Evolutionary conservation across 441 rosid genomes (phyloP), one percentile per base, ranked within the genome.

Genomic region (Eutrema salsugineum): DNA sequence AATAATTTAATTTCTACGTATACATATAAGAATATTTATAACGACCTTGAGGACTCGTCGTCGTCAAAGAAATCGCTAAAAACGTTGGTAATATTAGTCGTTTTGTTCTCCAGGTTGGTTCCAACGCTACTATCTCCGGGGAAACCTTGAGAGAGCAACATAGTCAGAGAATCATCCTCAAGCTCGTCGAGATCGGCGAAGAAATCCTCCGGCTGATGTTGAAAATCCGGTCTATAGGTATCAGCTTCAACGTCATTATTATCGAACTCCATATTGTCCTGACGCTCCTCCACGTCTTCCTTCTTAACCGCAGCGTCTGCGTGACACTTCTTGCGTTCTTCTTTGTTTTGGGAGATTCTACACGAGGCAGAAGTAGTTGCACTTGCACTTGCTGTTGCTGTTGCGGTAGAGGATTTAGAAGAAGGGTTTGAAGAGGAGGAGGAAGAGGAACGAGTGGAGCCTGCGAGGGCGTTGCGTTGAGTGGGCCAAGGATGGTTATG

Each of bases 401-500:
- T 5, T 80, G 73, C 17, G 88, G 85, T 48, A 86, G 66, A 8
- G 73, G 66, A 27, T 60, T 58, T 69, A 28, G 49, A 69, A 24
- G 49, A 60, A 28, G 59, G 75, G 51, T 70, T 60, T 40, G 67
- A 42, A 12, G 75, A 49, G 20, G 75, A 28, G 28, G 59, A 16
- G 15, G 68, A 28, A 19, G 75, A 27, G 49, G 75, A 71, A 70
- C 97, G 84, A 7, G 98, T 89, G 14, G 98, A 91, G 17, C 98
- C 98, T 0, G 97, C 96, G 4, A 93, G 85, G 5, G 98, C 94
- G 49, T 93, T 93, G 54, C 97, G 82, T 73, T 93, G 98, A 22
- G 97, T 93, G 0, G 98, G 98, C 97, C 98, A 91, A 5, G 98
- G 96, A 83, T 93, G 98, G 62, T 91, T 93, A 72, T 93, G 98